Evolutionary conservation across 139 green algal genomes (phyloP).

Genomic region (Chlamydomonas sp.): DNA sequence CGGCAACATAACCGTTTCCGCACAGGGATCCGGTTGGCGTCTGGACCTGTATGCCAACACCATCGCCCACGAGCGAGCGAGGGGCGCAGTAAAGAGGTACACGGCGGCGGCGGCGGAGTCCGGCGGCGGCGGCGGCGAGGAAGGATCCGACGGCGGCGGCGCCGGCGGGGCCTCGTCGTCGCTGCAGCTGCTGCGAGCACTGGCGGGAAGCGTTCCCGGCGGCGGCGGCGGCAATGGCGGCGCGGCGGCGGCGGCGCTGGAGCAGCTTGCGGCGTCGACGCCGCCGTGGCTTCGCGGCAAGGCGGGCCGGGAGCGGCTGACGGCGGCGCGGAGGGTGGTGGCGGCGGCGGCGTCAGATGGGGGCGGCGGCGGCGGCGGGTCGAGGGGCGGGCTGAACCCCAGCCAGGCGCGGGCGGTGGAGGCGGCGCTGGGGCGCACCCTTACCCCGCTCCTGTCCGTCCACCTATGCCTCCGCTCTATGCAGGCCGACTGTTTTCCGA

Average conservation of each 20-base stretch:
- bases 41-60: slow-evolving; percentile 66
- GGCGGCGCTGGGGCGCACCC: slow-evolving; percentile 51
- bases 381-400: slow-evolving; percentile 42
- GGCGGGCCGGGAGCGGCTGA: slow-evolving; percentile 27
- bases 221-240: no score
- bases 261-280: slow-evolving; percentile 17
- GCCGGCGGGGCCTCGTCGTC: not conserved
- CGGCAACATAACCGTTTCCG: not conserved
- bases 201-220: slow-evolving; percentile 1
- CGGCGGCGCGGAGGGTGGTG: slow-evolving; percentile 21
- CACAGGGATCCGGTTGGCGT: slow-evolving; percentile 55
- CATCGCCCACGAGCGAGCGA: slow-evolving; percentile 50
- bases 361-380: not conserved
- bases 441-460: no score
- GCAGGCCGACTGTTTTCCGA: no score
- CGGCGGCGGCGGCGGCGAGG: not conserved
- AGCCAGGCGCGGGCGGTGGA: slow-evolving; percentile 55
- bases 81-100: slow-evolving; percentile 46
- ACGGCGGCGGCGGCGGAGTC: slow-evolving; percentile 18
- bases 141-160: not conserved
- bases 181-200: not conserved
- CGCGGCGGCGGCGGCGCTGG: not conserved
- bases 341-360: not conserved
- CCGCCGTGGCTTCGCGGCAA: slow-evolving; percentile 26
- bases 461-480: no score